phyloP scores from a whole-genome alignment of 495 filamentous ascomycete species.

The Neurospora sp. region DNA sequence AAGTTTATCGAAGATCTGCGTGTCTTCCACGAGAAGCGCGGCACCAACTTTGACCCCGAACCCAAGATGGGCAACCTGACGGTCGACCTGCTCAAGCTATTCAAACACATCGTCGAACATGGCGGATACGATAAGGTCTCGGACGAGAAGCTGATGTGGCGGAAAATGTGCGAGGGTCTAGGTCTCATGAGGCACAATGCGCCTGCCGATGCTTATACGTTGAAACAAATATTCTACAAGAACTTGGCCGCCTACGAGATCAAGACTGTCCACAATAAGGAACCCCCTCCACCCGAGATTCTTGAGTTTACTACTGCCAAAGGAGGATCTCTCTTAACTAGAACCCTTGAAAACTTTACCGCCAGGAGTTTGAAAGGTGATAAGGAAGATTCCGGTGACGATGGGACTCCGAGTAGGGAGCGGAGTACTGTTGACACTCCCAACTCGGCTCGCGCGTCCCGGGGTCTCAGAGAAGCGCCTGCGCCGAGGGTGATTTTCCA shows the following conservation, averaged over 20 bases:
- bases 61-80: constrained; percentile 61
- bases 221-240: constrained; percentile 78
- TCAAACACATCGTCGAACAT: constrained; percentile 54
- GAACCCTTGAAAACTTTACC: constrained; percentile 63
- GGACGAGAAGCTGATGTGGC: constrained; percentile 70
- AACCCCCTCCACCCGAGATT: constrained; percentile 73
- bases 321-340: constrained; percentile 62
- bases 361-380: constrained; percentile 31
- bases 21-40: constrained; percentile 59
- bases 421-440: constrained; percentile 51
- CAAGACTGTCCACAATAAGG: constrained; percentile 53
- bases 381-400: constrained; percentile 45
- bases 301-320: constrained; percentile 67
- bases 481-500: constrained; percentile 74
- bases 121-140: constrained; percentile 78
- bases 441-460: constrained; percentile 47
- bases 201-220: constrained; percentile 60
- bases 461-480: constrained; percentile 67
- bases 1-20: constrained; percentile 58
- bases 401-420: constrained; percentile 54
- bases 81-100: constrained; percentile 62
- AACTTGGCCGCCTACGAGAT: constrained; percentile 79
- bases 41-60: constrained; percentile 60
- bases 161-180: constrained; percentile 57
- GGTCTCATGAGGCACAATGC: constrained; percentile 49